Conservation (phyloP, 345 rosid genomes). For the Microcos paniculata region DNA sequence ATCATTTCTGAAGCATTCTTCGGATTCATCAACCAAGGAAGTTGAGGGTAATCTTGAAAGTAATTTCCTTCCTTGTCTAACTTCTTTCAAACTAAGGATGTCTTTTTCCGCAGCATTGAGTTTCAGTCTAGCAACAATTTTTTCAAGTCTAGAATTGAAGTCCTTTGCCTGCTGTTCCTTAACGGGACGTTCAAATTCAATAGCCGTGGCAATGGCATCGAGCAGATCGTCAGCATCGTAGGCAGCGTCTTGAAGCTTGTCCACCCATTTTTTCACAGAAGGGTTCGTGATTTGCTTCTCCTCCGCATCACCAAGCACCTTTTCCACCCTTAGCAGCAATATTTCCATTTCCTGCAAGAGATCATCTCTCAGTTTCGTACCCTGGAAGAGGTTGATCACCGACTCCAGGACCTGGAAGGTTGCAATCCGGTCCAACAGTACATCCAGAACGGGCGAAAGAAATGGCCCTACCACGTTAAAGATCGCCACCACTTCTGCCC, state of each 20-base stretch:
- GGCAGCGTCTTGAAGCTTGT: slow-evolving; percentile 32
- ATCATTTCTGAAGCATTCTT: slow-evolving; percentile 32
- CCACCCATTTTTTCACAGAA: slow-evolving; percentile 29
- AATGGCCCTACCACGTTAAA: too few relatives aligned
- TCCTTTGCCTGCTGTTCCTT: not conserved
- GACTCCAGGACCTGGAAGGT: slow-evolving; percentile 13
- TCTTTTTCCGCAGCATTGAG: slow-evolving; percentile 25
- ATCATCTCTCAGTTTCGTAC: slow-evolving; percentile 20
- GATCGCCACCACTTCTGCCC: too few relatives aligned
- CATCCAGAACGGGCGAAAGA: slow-evolving; percentile 6
- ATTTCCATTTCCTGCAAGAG: slow-evolving; percentile 29
- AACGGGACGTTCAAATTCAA: slow-evolving; percentile 20
- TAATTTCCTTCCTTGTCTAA: slow-evolving; percentile 4
- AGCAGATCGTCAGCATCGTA: slow-evolving; percentile 38
- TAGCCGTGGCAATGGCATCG: slow-evolving; percentile 24
- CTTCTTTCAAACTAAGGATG: slow-evolving; percentile 24
- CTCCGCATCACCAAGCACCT: slow-evolving; percentile 40
- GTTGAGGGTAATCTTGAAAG: slow-evolving; percentile 28
- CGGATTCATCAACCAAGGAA: slow-evolving; percentile 31
- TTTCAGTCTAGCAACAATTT: slow-evolving; percentile 28
- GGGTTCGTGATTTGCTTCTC: slow-evolving; percentile 33
- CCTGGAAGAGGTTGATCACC: slow-evolving; percentile 14
- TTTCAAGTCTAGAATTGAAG: slow-evolving; percentile 5
- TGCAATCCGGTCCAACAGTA: slow-evolving; percentile 27
- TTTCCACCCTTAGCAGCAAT: slow-evolving; percentile 25